Conservation (phyloP, 2,329 filamentous ascomycete genomes). For the Didymella pinodella region DNA sequence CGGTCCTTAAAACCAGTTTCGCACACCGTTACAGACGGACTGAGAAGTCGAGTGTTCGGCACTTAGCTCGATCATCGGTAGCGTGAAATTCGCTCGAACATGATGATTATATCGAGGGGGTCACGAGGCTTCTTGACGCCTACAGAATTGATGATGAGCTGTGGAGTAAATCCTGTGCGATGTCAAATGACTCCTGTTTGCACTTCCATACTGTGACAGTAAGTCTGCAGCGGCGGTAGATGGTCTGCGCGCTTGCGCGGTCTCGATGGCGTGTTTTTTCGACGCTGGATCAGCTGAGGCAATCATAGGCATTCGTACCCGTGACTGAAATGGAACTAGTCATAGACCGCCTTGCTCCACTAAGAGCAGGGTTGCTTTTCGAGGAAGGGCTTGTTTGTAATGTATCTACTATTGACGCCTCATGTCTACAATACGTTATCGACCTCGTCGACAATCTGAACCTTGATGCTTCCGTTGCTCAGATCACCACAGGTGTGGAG, state of each 20-base stretch:
- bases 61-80: neutral
- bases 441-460: constrained; percentile 63
- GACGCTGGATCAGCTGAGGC: neutral
- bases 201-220: neutral
- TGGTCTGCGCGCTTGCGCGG: neutral
- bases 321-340: neutral
- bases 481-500: constrained; percentile 62
- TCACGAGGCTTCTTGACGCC: neutral
- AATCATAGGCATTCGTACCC: neutral
- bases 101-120: neutral
- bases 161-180: too few relatives aligned
- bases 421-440: constrained; percentile 34
- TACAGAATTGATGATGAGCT: neutral
- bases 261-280: neutral
- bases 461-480: constrained; percentile 65
- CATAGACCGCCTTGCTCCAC: too few relatives aligned
- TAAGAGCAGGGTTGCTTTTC: neutral
- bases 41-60: neutral
- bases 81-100: neutral
- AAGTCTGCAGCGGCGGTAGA: neutral
- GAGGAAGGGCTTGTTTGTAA: neutral
- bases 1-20: neutral
- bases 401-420: neutral
- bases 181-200: neutral
- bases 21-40: neutral